Percentiles rank a stretch among this genome's conserved stretches.
phyloP scores from a whole-genome alignment of 305 asterid species.

The Plantago rigida region DNA sequence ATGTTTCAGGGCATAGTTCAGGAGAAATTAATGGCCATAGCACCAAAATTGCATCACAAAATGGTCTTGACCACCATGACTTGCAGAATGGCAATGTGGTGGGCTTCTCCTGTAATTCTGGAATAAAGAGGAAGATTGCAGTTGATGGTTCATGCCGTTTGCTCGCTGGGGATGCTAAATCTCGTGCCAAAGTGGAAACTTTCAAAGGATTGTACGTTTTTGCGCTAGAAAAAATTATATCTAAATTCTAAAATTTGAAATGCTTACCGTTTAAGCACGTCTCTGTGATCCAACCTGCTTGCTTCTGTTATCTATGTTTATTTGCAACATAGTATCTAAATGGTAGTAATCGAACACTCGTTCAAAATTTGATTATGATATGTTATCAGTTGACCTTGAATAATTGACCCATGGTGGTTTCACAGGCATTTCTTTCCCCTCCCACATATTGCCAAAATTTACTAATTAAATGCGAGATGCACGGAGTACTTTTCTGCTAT shows the following conservation, averaged over 20 bases:
- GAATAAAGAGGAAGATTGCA: slow-evolving; percentile 55
- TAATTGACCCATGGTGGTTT: neutral
- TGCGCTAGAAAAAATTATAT: slow-evolving; percentile 15
- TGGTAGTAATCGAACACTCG: neutral
- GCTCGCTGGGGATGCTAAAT: slow-evolving; percentile 51
- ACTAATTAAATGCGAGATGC: slow-evolving; percentile 4
- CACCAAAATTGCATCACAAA: slow-evolving; percentile 24
- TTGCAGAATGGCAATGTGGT: slow-evolving; percentile 31
- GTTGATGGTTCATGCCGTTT: slow-evolving; percentile 42
- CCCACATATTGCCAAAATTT: slow-evolving; percentile 4
- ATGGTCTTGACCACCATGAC: slow-evolving; percentile 28
- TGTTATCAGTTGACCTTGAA: slow-evolving; percentile 14
- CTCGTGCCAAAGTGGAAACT: slow-evolving; percentile 54
- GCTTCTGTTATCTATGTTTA: slow-evolving; percentile 16
- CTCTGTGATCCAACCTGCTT: slow-evolving; percentile 7
- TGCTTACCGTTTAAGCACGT: slow-evolving; percentile 9
- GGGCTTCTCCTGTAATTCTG: slow-evolving; percentile 33
- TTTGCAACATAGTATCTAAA: slow-evolving; percentile 9
- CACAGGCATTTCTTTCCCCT: slow-evolving; percentile 3
- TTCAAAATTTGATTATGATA: neutral
- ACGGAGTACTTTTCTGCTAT: slow-evolving; percentile 10
- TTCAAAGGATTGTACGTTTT: slow-evolving; percentile 66
- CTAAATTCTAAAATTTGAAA: slow-evolving; percentile 7
- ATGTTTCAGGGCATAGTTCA: slow-evolving; percentile 2
- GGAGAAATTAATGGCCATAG: slow-evolving; percentile 28